A percentile compares a stretch with the other conserved stretches of the same genome.
Evolutionary conservation across 345 rosid genomes (phyloP).

Genomic region (Chamaenerion angustifolium): DNA sequence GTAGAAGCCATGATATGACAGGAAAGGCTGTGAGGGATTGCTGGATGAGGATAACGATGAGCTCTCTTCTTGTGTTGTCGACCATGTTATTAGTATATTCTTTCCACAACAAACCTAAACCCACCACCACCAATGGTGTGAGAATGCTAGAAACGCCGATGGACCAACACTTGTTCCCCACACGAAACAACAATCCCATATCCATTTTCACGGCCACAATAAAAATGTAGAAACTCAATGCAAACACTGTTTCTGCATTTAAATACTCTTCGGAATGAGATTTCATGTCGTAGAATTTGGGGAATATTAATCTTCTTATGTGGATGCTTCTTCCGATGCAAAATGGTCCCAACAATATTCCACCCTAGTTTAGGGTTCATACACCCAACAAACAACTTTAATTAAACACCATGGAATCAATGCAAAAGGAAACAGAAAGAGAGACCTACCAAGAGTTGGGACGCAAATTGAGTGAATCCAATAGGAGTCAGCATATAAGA

Average conservation of each 20-base stretch:
- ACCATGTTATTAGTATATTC: too few relatives aligned
- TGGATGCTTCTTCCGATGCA: neutral
- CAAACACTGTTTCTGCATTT: conserved; percentile 23
- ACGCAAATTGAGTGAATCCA: conserved; percentile 14
- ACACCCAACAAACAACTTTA: too few relatives aligned
- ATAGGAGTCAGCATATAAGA: conserved; percentile 9
- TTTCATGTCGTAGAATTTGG: neutral
- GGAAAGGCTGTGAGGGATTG: conserved; percentile 25
- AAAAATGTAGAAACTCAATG: conserved; percentile 26
- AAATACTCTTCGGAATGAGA: conserved; percentile 10
- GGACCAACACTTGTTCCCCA: conserved; percentile 6
- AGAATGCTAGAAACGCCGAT: conserved; percentile 8
- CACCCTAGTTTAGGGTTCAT: too few relatives aligned
- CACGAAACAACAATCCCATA: conserved; percentile 7
- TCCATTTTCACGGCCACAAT: conserved; percentile 44
- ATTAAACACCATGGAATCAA: too few relatives aligned
- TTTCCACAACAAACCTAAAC: neutral
- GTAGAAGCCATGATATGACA: conserved; percentile 26
- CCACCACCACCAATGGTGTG: conserved; percentile 10
- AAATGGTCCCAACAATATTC: conserved; percentile 9
- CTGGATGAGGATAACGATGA: neutral
- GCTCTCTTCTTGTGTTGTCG: too few relatives aligned
- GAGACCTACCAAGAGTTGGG: conserved; percentile 24
- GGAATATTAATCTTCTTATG: neutral
- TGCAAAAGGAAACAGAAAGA: too few relatives aligned